Evolutionary conservation across 2,329 filamentous ascomycete species (phyloP).

Genomic region (Monilinia polystroma): DNA sequence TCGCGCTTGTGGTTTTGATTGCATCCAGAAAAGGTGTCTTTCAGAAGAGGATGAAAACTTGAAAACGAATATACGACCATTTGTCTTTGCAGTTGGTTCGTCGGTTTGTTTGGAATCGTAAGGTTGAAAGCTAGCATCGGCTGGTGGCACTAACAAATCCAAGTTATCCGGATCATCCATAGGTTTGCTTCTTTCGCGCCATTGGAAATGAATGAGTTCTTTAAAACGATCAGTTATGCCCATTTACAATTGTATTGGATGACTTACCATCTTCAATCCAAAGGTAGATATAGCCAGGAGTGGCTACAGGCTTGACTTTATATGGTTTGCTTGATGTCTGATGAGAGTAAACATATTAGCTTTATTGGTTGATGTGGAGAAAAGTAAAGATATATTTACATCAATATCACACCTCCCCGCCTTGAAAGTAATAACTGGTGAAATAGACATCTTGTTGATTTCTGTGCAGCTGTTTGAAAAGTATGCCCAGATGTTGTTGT

Average conservation of each 20-base stretch:
- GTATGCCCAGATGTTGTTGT: not conserved
- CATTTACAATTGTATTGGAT: not conserved
- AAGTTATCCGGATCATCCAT: conserved; percentile 70
- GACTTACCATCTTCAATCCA: conserved; percentile 81
- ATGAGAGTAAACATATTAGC: conserved; percentile 31
- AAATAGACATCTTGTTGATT: conserved; percentile 66
- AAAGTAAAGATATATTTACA: conserved; percentile 53
- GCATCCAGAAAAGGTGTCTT: conserved; percentile 93
- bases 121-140: conserved; percentile 82
- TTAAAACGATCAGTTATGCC: conserved; percentile 26
- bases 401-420: conserved; percentile 84
- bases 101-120: conserved; percentile 69
- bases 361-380: not conserved
- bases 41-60: conserved; percentile 93
- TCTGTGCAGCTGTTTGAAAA: conserved; percentile 15
- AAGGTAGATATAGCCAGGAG: conserved; percentile 86
- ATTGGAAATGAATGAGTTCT: conserved; percentile 96
- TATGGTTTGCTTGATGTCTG: conserved; percentile 58
- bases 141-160: conserved; percentile 91
- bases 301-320: conserved; percentile 70
- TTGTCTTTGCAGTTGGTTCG: conserved; percentile 63
- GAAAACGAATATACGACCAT: conserved; percentile 88
- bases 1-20: conserved; percentile 78
- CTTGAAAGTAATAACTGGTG: conserved; percentile 93
- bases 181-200: conserved; percentile 75